Base-by-base conservation (phyloP, 768 basidiomycete genomes). In the Ramaria rubella region DNA sequence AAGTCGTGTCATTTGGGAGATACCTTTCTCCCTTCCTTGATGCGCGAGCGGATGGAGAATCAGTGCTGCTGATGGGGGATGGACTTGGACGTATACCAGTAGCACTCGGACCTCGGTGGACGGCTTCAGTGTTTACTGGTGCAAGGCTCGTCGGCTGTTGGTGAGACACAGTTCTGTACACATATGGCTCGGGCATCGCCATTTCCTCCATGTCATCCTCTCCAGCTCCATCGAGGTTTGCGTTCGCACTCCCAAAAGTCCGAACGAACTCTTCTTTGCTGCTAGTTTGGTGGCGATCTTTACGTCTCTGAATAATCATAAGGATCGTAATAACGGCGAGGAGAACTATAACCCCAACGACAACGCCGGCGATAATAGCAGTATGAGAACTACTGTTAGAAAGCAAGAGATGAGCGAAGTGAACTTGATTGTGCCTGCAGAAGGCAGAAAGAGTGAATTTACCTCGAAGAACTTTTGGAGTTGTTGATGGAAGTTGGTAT, bases 181-280 rank as follows among this genome's bases (percentile, higher is more conserved):
- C 55, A 29, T 46, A 56, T 19, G 55, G 55, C 14, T 56, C 55
- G 15, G 55, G 31, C n/a, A 56, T 48, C 24, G 55, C 42, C 33
- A 48, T 30, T 9, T 54, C 52, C 8, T 54, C 38, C 7, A 5
- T 11, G 23, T 48, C 46, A 15, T 36, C 30, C 4, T 17, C 33
- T 4, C 5, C 30, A 31, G 27, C 29, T n/a, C 31, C n/a, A 38
- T 56, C 55, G 12, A 56, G 46, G 19, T 27, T 45, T 2, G 55
- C 55, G 14, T 45, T 56, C 1, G 19, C 45, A 24, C 21, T 30
- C 21, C 55, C 55, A 23, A 56, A 56, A 5, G 55, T 48, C 15
- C 29, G 44, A 11, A 56, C 21, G 7, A 56, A 27, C 11, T 46
- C 40, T 29, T 56, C 55, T 49, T 33, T 44, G 24, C 55, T 48